Evolutionary conservation across 2,329 filamentous ascomycete species (phyloP).

Genomic region (Teratosphaeria epicoccoides): DNA sequence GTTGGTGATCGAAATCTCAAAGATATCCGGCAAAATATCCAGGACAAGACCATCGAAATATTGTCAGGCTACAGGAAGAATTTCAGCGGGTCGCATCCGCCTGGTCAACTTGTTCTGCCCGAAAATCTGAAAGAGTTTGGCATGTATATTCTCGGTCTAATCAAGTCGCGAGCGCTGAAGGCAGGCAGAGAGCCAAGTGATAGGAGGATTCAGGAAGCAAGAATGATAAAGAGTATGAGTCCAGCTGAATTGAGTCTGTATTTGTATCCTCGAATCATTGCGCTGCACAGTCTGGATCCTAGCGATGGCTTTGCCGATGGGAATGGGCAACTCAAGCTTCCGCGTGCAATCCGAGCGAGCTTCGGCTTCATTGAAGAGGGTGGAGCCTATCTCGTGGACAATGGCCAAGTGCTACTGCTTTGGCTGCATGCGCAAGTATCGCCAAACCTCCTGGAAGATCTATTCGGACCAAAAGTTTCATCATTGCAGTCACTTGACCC

Average conservation of each 20-base stretch:
- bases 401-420: slow-evolving; percentile 80
- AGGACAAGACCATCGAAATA: slow-evolving; percentile 87
- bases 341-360: slow-evolving; percentile 66
- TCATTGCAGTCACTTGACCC: slow-evolving; percentile 69
- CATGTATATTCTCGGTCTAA: slow-evolving; percentile 85
- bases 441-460: slow-evolving; percentile 77
- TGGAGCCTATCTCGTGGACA: slow-evolving; percentile 88
- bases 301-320: slow-evolving; percentile 90
- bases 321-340: slow-evolving; percentile 78
- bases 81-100: slow-evolving; percentile 75
- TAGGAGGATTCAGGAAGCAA: slow-evolving; percentile 79
- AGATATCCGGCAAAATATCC: slow-evolving; percentile 71
- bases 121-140: slow-evolving; percentile 93
- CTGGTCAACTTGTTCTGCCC: slow-evolving; percentile 85
- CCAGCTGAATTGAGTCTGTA: slow-evolving; percentile 78
- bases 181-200: slow-evolving; percentile 83
- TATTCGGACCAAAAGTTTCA: slow-evolving; percentile 69
- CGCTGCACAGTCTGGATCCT: slow-evolving; percentile 77
- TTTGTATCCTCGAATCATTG: slow-evolving; percentile 87
- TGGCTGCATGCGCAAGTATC: slow-evolving; percentile 92
- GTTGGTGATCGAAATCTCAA: slow-evolving; percentile 64
- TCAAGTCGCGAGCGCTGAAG: slow-evolving; percentile 91
- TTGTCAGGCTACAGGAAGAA: slow-evolving; percentile 87
- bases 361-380: slow-evolving; percentile 86
- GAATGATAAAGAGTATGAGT: slow-evolving; percentile 81